These are phyloP conservation scores for Rhodomyrtus tomentosa DNA, from an alignment of 345 rosid species.

Conservation along the genomic window DNA sequence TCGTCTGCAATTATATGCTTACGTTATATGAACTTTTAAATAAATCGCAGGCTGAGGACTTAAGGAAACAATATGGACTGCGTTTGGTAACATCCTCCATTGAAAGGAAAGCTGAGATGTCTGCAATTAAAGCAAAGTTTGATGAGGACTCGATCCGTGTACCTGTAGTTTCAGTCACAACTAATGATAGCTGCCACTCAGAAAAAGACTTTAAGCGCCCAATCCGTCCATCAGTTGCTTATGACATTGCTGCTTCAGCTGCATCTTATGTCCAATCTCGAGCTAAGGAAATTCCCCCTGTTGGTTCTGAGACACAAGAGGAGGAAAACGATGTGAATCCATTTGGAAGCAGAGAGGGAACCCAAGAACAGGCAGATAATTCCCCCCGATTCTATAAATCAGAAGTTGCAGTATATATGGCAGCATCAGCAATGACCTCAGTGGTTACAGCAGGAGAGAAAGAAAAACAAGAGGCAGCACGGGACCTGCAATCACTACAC, in stretches of 20 bases:
- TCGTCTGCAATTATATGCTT: neutral
- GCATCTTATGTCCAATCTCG: constrained; percentile 63
- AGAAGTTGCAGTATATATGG: constrained; percentile 71
- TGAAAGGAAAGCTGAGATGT: constrained; percentile 64
- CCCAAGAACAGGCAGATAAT: constrained; percentile 13
- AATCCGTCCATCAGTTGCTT: constrained; percentile 43
- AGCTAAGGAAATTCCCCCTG: constrained; percentile 27
- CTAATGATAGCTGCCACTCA: neutral
- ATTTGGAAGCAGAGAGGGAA: neutral
- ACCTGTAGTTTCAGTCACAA: constrained; percentile 6
- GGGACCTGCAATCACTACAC: constrained; percentile 62
- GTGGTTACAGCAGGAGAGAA: constrained; percentile 85
- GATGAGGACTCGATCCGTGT: constrained; percentile 36
- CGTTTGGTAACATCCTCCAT: constrained; percentile 69
- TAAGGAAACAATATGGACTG: constrained; percentile 54
- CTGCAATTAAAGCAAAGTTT: constrained; percentile 37
- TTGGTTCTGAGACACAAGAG: constrained; percentile 10
- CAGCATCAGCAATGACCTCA: constrained; percentile 75
- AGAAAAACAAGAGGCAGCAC: constrained; percentile 68
- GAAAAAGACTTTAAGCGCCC: constrained; percentile 14
- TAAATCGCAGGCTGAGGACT: constrained; percentile 32
- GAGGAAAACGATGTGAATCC: constrained; percentile 2
- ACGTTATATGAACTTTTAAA: neutral
- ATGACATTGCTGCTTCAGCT: constrained; percentile 89
- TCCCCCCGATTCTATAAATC: constrained; percentile 36